These are phyloP conservation scores for Achaetomium macrosporum DNA, from an alignment of 2,329 filamentous ascomycete species.

Conservation along the genomic window DNA sequence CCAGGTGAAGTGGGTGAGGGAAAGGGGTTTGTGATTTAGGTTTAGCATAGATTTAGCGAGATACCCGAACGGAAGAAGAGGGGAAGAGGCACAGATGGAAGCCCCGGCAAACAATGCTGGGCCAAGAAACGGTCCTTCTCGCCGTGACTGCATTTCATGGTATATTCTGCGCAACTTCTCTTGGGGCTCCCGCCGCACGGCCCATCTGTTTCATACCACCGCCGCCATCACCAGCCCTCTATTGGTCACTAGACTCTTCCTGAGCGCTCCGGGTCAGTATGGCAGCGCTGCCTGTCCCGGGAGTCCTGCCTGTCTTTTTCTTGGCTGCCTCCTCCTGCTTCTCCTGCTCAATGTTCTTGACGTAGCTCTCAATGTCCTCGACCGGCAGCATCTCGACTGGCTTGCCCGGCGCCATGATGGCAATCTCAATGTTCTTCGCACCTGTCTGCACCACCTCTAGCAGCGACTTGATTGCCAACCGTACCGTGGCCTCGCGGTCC, in stretches of 20 bases:
- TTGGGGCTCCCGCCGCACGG: neutral
- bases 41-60: no score
- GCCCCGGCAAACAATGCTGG: no score
- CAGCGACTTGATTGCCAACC: conserved; percentile 95
- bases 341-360: conserved; percentile 98
- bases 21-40: neutral
- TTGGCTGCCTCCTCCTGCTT: conserved; percentile 98
- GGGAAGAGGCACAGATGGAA: no score
- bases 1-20: neutral
- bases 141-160: no score
- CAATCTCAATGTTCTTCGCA: conserved; percentile 99
- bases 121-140: no score
- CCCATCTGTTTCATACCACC: neutral
- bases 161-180: no score
- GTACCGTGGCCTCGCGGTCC: conserved; percentile 93
- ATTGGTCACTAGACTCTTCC: conserved; percentile 28
- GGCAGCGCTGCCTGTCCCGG: conserved; percentile 63
- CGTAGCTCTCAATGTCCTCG: conserved; percentile 93
- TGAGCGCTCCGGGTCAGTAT: conserved; percentile 61
- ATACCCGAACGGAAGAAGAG: no score
- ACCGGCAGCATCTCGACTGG: conserved; percentile 86
- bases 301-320: conserved; percentile 79
- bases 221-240: neutral
- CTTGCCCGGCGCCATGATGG: conserved; percentile 93
- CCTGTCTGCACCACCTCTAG: conserved; percentile 97